phyloP scores from a whole-genome alignment of 2,329 filamentous ascomycete genomes.

The Aspergillus intermedius region DNA sequence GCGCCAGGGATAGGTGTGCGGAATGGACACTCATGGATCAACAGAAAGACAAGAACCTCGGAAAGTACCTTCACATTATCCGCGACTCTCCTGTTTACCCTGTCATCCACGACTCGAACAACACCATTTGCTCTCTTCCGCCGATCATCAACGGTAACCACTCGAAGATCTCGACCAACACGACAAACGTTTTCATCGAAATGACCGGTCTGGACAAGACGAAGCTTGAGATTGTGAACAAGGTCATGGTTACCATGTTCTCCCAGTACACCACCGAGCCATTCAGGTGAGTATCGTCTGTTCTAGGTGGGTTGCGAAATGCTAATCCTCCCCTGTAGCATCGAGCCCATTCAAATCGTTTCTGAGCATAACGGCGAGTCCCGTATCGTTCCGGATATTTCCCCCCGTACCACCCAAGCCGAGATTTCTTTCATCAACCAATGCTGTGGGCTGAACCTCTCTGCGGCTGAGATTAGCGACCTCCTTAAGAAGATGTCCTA shows the following conservation, averaged over 20 bases:
- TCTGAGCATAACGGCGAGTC: constrained; percentile 85
- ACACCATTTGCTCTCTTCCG: constrained; percentile 82
- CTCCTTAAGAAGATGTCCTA: constrained; percentile 86
- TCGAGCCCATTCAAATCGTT: constrained; percentile 88
- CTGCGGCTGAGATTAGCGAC: constrained; percentile 67
- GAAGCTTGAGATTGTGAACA: constrained; percentile 91
- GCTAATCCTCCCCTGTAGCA: constrained; percentile 29
- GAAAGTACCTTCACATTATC: constrained; percentile 89
- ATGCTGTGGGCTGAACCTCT: constrained; percentile 75
- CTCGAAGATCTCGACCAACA: constrained; percentile 89
- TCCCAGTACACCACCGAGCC: constrained; percentile 79
- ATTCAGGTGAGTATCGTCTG: constrained; percentile 57
- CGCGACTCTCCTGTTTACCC: constrained; percentile 90
- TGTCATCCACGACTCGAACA: constrained; percentile 86
- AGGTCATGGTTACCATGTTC: constrained; percentile 97
- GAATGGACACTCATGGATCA: constrained; percentile 9
- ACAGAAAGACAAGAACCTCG: constrained; percentile 81
- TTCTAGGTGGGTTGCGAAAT: background rate
- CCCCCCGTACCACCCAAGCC: constrained; percentile 68
- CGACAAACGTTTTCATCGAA: constrained; percentile 92
- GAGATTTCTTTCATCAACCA: constrained; percentile 91
- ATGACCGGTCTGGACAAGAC: constrained; percentile 94
- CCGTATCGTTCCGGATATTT: constrained; percentile 72
- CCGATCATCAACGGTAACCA: constrained; percentile 97
- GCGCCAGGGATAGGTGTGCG: background rate